Base-by-base conservation (phyloP, 495 filamentous ascomycete species). In the Aspergillus kassunensis region DNA sequence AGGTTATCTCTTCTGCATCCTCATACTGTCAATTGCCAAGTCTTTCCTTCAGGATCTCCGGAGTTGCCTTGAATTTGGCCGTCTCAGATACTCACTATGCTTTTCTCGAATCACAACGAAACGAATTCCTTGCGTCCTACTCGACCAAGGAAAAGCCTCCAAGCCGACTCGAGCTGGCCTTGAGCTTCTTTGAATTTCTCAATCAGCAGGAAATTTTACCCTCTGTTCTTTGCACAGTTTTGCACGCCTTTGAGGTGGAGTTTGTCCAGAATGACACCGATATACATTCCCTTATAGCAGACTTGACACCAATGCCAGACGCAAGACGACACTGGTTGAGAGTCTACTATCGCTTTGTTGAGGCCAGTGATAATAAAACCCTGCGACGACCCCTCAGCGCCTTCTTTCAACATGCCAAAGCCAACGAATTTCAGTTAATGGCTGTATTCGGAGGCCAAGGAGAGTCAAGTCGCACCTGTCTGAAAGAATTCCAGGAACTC, bases 401-500 rank as follows among this genome's bases (percentile, higher is more conserved):
- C 7, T 23, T 64, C 15, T 40, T 64, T 1, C 29, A 53, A 9
- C 47, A 58, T 37, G 61, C 44, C 1, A 44, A 59, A 49, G 24
- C 24, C 6, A 54, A 47, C 13, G 41, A 41, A 13, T 54, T 59
- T 25, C 48, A 57, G 15, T 8, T 59, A 7, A 50, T 64, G 56
- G 61, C 58, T 4, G 45, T 64, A 16, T 64, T 64, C 44, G 59
- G 61, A 15, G 61, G 61, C 30, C 61, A 64, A 33, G 61, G 61
- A 6, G 58, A 60, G 13, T 55, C 54, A 11, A 61, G 54, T 42
- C 55, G 46, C 9, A 56, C 55, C 5, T 64, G 61, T 29, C 30
- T 59, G 3, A 36, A 53, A 29, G 61, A 64, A 8, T 51, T 64
- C 10, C 40, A 45, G 29, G 53, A 58, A 13, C 44, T 63, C n/a